Evolutionary conservation across 768 basidiomycete genomes (phyloP), one percentile per base, ranked within the genome.

Genomic region (Leccinum fibrillosum): DNA sequence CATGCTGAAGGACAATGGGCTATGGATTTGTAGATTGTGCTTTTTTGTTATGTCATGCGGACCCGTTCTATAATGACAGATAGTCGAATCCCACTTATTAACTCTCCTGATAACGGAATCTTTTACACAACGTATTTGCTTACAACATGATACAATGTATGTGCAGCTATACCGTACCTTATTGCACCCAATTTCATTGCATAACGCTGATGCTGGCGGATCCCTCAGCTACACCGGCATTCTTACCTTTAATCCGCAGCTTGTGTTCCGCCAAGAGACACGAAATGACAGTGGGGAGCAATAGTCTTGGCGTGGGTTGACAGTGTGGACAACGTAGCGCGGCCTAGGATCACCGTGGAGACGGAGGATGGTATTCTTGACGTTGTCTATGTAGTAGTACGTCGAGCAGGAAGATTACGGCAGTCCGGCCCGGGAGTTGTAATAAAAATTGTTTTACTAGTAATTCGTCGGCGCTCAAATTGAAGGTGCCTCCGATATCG

Each of bases 401-500:
- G 25, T 26, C 5, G 0, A 26, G 25, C 25, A 26, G 25, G 25
- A 26, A 26, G 25, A 26, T 28, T 32, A 5, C 34, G 34, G 34
- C 34, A 35, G 34, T 35, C 34, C 34, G 34, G 34, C 34, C 34
- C 34, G 34, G 10, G 13, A 35, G 34, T 21, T 21, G 21, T 21
- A 21, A 21, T 21, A 21, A 21, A 21, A 21, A 21, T 35, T 26
- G 26, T 26, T 26, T 26, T 26, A 1, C 26, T 28, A 28, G 26
- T 28, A 28, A 28, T 28, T 28, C 26, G 26, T 28, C 26, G 32
- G 32, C 32, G 32, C 32, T 32, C 32, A 32, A 32, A 32, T 4
- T 32, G 68, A 70, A 62, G 26, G 9, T 28, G 23, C 37, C 13
- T 30, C 49, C 52, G 55, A 58, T 52, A 50, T 39, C 52, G 26